Evolutionary conservation across 1,139 yeast genomes (phyloP).

Genomic region (Pichia cactophila): DNA sequence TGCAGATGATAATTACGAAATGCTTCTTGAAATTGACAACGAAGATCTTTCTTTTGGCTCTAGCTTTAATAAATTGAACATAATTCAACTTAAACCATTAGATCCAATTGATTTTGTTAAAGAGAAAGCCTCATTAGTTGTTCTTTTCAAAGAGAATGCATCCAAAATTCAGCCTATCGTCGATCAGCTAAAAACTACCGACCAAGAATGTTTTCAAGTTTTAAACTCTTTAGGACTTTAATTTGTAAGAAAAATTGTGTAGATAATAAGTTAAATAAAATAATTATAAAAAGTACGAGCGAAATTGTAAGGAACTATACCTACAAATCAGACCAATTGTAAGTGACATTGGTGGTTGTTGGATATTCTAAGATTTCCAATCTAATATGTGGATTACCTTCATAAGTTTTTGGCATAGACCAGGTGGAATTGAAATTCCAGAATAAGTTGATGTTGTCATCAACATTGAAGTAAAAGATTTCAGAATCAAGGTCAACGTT

Average conservation of each 20-base stretch:
- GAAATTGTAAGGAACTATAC: background rate
- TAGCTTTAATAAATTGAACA: constrained; percentile 63
- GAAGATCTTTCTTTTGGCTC: constrained; percentile 78
- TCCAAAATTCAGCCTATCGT: constrained; percentile 27
- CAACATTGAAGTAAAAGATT: constrained; percentile 3
- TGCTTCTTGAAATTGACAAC: constrained; percentile 47
- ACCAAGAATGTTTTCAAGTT: constrained; percentile 32
- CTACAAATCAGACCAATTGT: background rate
- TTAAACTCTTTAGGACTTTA: constrained; percentile 24
- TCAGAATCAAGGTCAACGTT: constrained; percentile 4
- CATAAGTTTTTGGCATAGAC: background rate
- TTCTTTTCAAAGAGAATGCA: constrained; percentile 25
- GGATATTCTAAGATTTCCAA: constrained; percentile 1
- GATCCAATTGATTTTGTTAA: constrained; percentile 56
- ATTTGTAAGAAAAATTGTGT: background rate
- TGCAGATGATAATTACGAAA: constrained; percentile 25
- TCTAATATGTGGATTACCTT: constrained; percentile 1
- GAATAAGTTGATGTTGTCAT: constrained; percentile 1
- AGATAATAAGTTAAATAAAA: background rate
- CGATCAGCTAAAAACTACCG: constrained; percentile 6
- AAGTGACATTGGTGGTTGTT: background rate
- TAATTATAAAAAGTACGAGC: background rate
- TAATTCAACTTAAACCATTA: constrained; percentile 50
- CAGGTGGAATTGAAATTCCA: constrained; percentile 3
- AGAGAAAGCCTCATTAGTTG: constrained; percentile 23